These are phyloP conservation scores for Linnemannia schmuckeri DNA, from an alignment of 192 early-diverging fungal species.

Conservation along the genomic window DNA sequence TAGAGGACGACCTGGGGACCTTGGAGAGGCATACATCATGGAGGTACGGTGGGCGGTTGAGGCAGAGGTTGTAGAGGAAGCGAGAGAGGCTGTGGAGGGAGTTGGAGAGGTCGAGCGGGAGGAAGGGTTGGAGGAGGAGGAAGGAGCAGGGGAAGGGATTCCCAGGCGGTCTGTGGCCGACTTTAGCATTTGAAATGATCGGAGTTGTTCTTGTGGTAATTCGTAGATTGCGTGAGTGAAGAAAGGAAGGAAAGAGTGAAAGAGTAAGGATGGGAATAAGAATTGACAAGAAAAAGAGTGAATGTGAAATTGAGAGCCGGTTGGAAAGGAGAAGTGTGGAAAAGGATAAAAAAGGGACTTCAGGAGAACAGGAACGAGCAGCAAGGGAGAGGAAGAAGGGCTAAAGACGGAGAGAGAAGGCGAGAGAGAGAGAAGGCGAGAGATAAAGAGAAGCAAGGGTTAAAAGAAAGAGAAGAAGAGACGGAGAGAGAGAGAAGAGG, in stretches of 20 bases:
- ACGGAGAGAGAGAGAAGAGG: neutral
- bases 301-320: neutral
- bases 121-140: constrained; percentile 27
- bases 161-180: constrained; percentile 6
- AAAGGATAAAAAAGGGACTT: neutral
- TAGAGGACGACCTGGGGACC: constrained; percentile 11
- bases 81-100: constrained; percentile 13
- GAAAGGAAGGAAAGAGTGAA: neutral
- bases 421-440: neutral
- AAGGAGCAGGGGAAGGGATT: constrained; percentile 15
- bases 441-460: neutral
- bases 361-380: neutral
- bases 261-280: neutral
- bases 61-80: constrained; percentile 11
- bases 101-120: constrained; percentile 22
- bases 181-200: constrained; percentile 18
- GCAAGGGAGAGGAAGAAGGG: neutral
- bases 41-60: constrained; percentile 22
- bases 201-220: neutral
- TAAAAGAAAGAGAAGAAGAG: neutral
- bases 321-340: neutral
- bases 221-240: neutral
- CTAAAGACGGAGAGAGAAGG: neutral
- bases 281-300: neutral
- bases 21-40: constrained; percentile 22